phyloP scores from a whole-genome alignment of 73 alveolate species.

The Diophrys sp. region DNA sequence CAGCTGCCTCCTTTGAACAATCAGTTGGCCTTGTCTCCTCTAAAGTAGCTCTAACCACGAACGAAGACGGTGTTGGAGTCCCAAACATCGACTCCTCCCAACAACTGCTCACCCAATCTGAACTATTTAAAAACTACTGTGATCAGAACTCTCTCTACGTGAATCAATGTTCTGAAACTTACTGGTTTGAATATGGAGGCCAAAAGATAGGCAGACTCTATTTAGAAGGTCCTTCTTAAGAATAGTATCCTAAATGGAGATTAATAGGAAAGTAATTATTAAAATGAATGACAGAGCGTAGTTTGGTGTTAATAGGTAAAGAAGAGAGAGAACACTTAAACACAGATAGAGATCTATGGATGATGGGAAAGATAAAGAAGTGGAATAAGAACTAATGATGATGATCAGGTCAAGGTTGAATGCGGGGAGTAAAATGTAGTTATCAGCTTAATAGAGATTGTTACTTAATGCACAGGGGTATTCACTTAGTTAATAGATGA shows the following conservation, averaged over 20 bases:
- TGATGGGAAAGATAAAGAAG: too few relatives aligned
- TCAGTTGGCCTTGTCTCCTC: constrained; percentile 14
- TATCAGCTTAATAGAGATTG: too few relatives aligned
- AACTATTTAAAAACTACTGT: constrained; percentile 47
- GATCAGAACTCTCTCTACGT: constrained; percentile 54
- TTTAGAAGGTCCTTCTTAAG: constrained; percentile 45
- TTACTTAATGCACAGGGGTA: too few relatives aligned
- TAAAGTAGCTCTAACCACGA: background rate
- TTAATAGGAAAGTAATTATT: background rate
- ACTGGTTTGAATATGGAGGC: constrained; percentile 97
- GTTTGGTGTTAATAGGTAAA: too few relatives aligned
- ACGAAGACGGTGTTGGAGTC: background rate
- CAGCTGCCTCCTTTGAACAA: constrained; percentile 35
- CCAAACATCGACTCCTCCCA: constrained; percentile 27
- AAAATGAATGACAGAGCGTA: too few relatives aligned
- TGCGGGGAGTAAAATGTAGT: too few relatives aligned
- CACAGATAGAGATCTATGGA: too few relatives aligned
- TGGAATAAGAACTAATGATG: too few relatives aligned
- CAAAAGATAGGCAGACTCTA: constrained; percentile 84
- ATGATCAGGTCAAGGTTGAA: too few relatives aligned
- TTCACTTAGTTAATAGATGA: too few relatives aligned
- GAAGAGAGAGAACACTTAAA: too few relatives aligned
- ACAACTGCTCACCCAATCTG: constrained; percentile 57
- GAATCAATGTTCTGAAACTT: constrained; percentile 47
- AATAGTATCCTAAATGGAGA: constrained; percentile 11